Evolutionary conservation across 306 rosid species (phyloP).

Genomic region (Calophaca sinica): DNA sequence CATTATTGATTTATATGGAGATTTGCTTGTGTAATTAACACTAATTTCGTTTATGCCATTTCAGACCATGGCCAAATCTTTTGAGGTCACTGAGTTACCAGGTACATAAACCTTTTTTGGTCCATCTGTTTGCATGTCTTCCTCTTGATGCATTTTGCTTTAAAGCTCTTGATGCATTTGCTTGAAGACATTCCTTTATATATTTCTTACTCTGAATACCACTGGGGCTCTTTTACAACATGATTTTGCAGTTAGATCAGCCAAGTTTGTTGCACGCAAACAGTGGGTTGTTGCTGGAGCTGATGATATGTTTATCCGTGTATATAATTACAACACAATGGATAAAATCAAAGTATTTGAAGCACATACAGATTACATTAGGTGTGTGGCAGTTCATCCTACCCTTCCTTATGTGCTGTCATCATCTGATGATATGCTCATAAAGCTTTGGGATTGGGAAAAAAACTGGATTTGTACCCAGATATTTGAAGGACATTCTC

Average conservation of each 20-base stretch:
- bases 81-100: conserved; percentile 97
- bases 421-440: conserved; percentile 99
- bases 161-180: conserved; percentile 33
- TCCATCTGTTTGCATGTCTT: conserved; percentile 17
- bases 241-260: conserved; percentile 90
- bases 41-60: conserved; percentile 48
- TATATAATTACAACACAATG: conserved; percentile 98
- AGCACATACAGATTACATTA: conserved; percentile 98
- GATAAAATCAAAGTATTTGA: conserved; percentile 93
- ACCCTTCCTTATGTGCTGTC: conserved; percentile 96
- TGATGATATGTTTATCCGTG: conserved; percentile 98
- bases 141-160: conserved; percentile 33
- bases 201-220: conserved; percentile 25
- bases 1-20: conserved; percentile 31
- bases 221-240: conserved; percentile 35
- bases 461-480: conserved; percentile 98
- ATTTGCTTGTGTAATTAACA: conserved; percentile 29
- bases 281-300: conserved; percentile 99
- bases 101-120: conserved; percentile 55
- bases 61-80: conserved; percentile 94
- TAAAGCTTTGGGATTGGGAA: conserved; percentile 99
- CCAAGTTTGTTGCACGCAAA: conserved; percentile 94
- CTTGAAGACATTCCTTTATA: conserved; percentile 25
- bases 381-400: conserved; percentile 98
- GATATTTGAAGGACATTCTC: conserved; percentile 99